Evolutionary conservation across 2,329 filamentous ascomycete genomes (phyloP), one percentile per base, ranked within the genome.

Genomic region (Pseudocercospora eumusae): DNA sequence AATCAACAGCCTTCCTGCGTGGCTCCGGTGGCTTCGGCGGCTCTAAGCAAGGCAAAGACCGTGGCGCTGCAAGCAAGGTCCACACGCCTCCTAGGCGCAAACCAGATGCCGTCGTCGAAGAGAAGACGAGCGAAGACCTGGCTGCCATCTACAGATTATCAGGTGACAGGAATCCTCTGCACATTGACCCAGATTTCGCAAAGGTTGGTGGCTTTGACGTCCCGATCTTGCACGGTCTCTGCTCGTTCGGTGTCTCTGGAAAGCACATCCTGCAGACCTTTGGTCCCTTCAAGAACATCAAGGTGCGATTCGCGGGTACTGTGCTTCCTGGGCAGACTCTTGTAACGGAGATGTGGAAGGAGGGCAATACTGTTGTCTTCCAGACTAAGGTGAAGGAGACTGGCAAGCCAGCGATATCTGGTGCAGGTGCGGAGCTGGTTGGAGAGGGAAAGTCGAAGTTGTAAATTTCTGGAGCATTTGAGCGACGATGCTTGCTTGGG

Each of bases 151-250:
- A 99, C 84, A 88, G 95, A 42, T 82, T 99, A 58, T 95, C 90
- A 70, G 95, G 95, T 55, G 95, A 99, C 79, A 89, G 93, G 75
- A 98, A 99, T 82, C 95, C 95, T 13, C 87, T 99, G 1, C 95
- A 99, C 81, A 89, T 99, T 65, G 95, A 99, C 77, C 95, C 95
- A 1, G 85, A 87, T 55, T 98, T 99, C 78, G 91, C 91, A 80
- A 95, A 95, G 81, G 88, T 96, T 70, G 95, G 93, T 63, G 95
- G 95, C 63, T 99, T 99, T 86, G 90, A 95, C 80, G 86, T 82
- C 27, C 95, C 95, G 11, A 99, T 99, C 75, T 83, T 99, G 58
- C 95, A 99, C 81, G 95, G 95, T n/a, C 86, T 99, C 40, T 96
- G 92, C 84, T 95, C 88, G 75, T 93, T 99, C 73, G 95, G 95